Conservation (phyloP, 106 monocot species). For the Posidonia australis region DNA sequence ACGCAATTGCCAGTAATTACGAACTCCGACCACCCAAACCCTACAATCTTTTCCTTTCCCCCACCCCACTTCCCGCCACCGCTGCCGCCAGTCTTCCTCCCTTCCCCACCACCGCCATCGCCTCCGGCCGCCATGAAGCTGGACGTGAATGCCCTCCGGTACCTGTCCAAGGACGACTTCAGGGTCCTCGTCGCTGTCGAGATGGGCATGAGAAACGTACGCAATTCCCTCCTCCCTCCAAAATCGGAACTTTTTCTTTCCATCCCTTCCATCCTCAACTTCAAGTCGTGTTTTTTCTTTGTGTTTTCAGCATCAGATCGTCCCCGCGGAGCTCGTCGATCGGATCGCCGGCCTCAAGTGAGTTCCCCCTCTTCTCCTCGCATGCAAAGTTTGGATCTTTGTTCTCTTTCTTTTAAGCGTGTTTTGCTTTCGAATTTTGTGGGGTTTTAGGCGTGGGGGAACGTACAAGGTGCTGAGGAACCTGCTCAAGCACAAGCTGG, state of each 20-base stretch:
- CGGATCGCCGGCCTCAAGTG: constrained; percentile 87
- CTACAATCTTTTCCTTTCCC: too few relatives aligned
- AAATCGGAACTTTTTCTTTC: neutral
- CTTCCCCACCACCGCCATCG: too few relatives aligned
- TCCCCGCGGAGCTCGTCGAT: constrained; percentile 76
- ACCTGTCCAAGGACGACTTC: constrained; percentile 89
- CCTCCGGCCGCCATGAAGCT: constrained; percentile 65
- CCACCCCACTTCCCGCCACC: too few relatives aligned
- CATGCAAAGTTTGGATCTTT: constrained; percentile 2
- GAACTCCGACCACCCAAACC: too few relatives aligned
- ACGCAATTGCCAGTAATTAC: too few relatives aligned
- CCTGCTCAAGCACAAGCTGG: constrained; percentile 82
- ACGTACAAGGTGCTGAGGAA: constrained; percentile 93
- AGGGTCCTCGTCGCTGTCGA: constrained; percentile 89
- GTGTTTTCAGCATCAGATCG: constrained; percentile 72
- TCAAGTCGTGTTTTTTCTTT: neutral
- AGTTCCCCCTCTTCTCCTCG: constrained; percentile 7
- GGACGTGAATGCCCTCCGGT: constrained; percentile 74
- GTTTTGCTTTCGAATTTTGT: neutral
- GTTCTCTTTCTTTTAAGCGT: neutral
- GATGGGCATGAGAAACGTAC: constrained; percentile 98
- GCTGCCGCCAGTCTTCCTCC: too few relatives aligned
- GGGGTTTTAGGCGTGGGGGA: constrained; percentile 65
- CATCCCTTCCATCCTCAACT: neutral
- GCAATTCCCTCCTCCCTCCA: neutral